Percentiles rank a stretch among this genome's conserved stretches.
These are phyloP conservation scores for Entomortierella beljakovae DNA, from an alignment of 192 early-diverging fungal species.

Conservation along the genomic window DNA sequence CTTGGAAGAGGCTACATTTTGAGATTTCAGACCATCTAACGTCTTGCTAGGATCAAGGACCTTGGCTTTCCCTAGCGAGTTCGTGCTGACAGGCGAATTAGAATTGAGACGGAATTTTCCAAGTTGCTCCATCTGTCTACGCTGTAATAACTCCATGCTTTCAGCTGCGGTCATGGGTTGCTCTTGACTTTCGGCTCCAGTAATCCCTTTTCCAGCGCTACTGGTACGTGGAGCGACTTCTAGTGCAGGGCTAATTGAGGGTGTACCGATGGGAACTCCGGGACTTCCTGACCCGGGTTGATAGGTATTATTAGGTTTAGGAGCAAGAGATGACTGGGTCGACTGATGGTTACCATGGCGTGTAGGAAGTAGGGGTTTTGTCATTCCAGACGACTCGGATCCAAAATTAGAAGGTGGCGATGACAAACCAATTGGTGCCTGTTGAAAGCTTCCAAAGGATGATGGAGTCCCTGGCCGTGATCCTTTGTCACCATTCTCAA, in stretches of 20 bases:
- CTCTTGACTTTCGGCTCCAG: background rate
- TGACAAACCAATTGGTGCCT: constrained; percentile 18
- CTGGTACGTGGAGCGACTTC: background rate
- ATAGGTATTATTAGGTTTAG: background rate
- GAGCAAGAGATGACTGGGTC: background rate
- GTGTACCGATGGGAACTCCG: too few species aligned
- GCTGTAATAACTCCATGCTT: constrained; percentile 23
- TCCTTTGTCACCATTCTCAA: constrained; percentile 10
- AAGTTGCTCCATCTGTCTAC: constrained; percentile 43
- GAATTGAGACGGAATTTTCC: constrained; percentile 21
- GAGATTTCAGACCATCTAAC: constrained; percentile 28
- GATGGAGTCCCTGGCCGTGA: constrained; percentile 24
- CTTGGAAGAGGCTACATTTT: background rate
- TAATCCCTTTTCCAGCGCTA: background rate
- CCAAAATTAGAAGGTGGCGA: constrained; percentile 12
- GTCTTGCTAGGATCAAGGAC: constrained; percentile 40
- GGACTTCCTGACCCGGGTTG: too few species aligned
- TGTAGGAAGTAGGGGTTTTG: constrained; percentile 20
- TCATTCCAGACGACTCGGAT: constrained; percentile 19
- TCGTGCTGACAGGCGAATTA: background rate
- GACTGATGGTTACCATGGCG: background rate
- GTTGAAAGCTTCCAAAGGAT: constrained; percentile 14
- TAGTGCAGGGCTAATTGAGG: background rate
- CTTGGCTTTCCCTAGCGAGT: constrained; percentile 34
- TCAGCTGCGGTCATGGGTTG: constrained; percentile 9